Evolutionary conservation across 352 stramenopile species (phyloP), one percentile per base, ranked within the genome.

Genomic region (Pythium periplocum): DNA sequence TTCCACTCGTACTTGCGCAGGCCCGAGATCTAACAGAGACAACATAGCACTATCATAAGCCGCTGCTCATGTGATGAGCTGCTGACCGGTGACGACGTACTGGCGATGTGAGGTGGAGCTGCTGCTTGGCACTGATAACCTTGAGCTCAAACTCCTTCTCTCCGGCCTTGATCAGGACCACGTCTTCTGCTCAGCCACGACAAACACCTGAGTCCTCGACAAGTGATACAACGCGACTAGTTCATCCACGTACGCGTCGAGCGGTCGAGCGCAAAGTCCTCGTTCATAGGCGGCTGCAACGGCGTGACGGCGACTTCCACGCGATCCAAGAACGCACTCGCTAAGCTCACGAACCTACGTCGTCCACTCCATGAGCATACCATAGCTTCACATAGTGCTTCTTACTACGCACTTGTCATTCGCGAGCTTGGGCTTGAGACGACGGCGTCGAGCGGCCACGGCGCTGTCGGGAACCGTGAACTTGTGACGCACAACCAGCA

Each of bases 1-100:
- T 93, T 93, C 79, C 79, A 93, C 47, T 83, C 69, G 52, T 93
- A 93, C 45, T 67, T 73, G 39, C 75, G 78, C 35, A 83, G 51
- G 1, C 82, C 82, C 32, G 82, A 90, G 47, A 93, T 78, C 82
- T 93, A 46, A 11, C 17, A 26, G 17, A 26, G 17, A 26, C 17
- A 26, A 26, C 17, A 26, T 26, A 26, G 17, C 17, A 26, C 17
- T 26, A 26, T 26, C 17, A 26, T 26, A 26, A 26, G 17, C 17
- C 17, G 17, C 17, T 26, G 17, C 17, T 26, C 17, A 26, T 26
- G 17, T 26, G 17, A 26, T 26, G 17, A 26, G 17, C 17, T 26
- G 17, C 17, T 26, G 17, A 26, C 17, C 17, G 34, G 4, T n/a
- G 10, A 6, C 12, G 11, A 48, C 43, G 12, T 10, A 49, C 79